Percentiles rank a stretch among this genome's conserved stretches.
Conservation (phyloP, 257 asterid species). For the Oldenlandia corymbosa region DNA sequence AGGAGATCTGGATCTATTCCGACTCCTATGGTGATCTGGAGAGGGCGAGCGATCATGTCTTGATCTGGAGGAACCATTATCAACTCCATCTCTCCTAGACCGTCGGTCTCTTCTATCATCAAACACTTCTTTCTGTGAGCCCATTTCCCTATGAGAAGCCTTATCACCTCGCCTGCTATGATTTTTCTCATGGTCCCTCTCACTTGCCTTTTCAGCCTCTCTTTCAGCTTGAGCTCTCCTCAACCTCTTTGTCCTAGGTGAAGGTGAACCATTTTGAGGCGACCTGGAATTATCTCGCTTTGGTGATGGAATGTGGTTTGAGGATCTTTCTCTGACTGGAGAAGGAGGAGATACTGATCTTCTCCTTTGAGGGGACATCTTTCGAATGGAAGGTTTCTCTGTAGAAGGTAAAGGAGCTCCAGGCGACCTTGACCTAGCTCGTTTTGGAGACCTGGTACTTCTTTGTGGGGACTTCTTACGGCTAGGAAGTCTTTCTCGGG, state of each 20-base stretch:
- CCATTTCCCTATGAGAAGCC: conserved; percentile 38
- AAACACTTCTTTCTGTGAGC: conserved; percentile 37
- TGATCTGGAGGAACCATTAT: conserved; percentile 45
- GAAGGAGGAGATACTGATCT: conserved; percentile 48
- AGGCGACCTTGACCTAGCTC: conserved; percentile 46
- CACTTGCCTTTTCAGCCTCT: conserved; percentile 42
- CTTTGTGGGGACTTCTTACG: conserved; percentile 44
- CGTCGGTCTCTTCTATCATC: conserved; percentile 48
- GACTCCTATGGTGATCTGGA: conserved; percentile 49
- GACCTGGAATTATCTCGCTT: conserved; percentile 38
- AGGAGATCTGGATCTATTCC: conserved; percentile 71
- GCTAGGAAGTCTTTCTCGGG: conserved; percentile 37
- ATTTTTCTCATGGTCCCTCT: conserved; percentile 40
- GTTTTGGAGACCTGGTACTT: too few species aligned
- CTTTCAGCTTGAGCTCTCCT: conserved; percentile 53
- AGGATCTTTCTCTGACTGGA: conserved; percentile 33
- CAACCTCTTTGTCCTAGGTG: conserved; percentile 74
- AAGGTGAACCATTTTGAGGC: conserved; percentile 41
- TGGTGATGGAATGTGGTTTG: conserved; percentile 42
- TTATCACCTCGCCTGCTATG: conserved; percentile 44
- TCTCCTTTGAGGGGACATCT: conserved; percentile 41
- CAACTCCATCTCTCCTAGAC: conserved; percentile 49
- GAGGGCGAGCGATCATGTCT: conserved; percentile 51
- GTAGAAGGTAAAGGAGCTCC: conserved; percentile 43
- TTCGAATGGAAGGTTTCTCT: conserved; percentile 38